Conservation (phyloP, 371 early-diverging fungal species). For the Fennellomyces sp. region DNA sequence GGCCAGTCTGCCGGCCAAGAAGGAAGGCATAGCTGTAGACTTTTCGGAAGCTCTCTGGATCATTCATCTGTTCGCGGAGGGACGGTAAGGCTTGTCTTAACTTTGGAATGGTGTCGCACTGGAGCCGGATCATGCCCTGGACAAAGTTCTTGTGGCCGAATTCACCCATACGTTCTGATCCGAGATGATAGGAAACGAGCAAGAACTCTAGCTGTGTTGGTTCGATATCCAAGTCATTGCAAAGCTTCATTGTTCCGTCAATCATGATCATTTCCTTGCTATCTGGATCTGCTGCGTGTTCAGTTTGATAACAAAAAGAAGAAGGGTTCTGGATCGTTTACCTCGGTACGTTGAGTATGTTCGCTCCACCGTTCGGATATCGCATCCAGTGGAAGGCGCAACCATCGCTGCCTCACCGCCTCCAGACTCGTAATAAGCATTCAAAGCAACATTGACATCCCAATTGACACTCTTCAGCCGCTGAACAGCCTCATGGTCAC, state of each 20-base stretch:
- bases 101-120: constrained; percentile 68
- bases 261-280: constrained; percentile 68
- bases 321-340: no score
- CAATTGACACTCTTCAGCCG: constrained; percentile 60
- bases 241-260: constrained; percentile 77
- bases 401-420: neutral
- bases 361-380: neutral
- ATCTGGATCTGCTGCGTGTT: constrained; percentile 53
- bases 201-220: constrained; percentile 80
- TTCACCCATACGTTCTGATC: constrained; percentile 79
- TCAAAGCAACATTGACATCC: constrained; percentile 71
- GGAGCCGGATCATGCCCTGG: constrained; percentile 70
- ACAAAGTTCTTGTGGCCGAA: constrained; percentile 66
- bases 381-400: neutral
- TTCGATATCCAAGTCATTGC: constrained; percentile 74
- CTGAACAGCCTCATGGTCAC: constrained; percentile 57
- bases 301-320: neutral
- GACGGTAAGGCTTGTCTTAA: constrained; percentile 52
- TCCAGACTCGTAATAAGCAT: constrained; percentile 53
- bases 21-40: constrained; percentile 82
- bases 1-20: constrained; percentile 69
- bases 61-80: constrained; percentile 41
- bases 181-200: constrained; percentile 72
- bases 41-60: constrained; percentile 65
- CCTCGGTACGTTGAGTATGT: neutral